Evolutionary conservation across 345 rosid species (phyloP).

Genomic region (Heritiera littoralis): DNA sequence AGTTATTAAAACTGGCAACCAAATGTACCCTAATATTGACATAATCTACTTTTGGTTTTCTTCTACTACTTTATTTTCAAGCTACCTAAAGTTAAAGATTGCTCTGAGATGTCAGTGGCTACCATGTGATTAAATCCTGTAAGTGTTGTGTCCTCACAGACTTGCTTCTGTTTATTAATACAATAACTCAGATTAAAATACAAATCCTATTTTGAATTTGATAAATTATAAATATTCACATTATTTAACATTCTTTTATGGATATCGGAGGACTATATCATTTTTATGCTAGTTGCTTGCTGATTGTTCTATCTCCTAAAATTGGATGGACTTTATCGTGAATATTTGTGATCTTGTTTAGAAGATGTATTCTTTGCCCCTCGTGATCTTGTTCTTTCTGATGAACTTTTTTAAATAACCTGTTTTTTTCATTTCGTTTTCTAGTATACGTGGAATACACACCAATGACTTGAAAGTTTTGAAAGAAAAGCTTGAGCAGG

Average conservation of each 20-base stretch:
- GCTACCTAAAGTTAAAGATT: not conserved
- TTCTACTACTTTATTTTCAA: not conserved
- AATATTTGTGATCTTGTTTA: not conserved
- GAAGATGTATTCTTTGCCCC: not conserved
- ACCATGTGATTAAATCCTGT: not conserved
- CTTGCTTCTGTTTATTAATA: not conserved
- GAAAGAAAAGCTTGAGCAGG: slow-evolving; percentile 85
- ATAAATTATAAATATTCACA: not conserved
- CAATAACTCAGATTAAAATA: not conserved
- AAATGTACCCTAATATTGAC: not conserved
- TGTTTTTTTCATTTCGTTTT: not conserved
- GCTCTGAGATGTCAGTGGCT: not conserved
- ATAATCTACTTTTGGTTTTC: not conserved
- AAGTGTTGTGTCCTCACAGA: not conserved
- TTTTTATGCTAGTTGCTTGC: not conserved
- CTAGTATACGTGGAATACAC: slow-evolving; percentile 84
- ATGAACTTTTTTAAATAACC: not conserved
- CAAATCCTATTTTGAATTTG: not conserved
- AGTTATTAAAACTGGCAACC: not conserved
- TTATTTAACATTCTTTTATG: not conserved
- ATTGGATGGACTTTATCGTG: not conserved
- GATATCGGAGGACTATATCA: not conserved
- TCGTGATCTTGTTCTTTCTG: not conserved
- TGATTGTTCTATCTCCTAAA: not conserved
- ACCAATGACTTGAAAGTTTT: slow-evolving; percentile 62